These are phyloP conservation scores for Trypanosoma rangeli DNA, from an alignment of 208 protist species.

Conservation along the genomic window DNA sequence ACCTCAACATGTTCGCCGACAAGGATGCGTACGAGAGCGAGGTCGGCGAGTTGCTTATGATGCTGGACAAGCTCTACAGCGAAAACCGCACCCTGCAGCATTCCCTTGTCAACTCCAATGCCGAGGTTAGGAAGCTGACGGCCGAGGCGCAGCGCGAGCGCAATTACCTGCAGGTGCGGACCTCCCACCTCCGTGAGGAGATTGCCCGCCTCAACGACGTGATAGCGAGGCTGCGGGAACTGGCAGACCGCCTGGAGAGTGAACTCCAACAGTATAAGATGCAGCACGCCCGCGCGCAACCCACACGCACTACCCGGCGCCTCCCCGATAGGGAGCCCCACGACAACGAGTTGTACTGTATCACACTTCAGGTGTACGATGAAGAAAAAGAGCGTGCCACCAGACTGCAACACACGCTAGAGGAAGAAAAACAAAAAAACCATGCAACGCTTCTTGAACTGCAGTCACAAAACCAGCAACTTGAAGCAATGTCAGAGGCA, in stretches of 20 bases:
- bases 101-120: constrained; percentile 43
- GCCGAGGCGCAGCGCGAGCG: constrained; percentile 44
- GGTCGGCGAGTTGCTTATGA: constrained; percentile 54
- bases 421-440: constrained; percentile 24
- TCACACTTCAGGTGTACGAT: constrained; percentile 31
- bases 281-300: constrained; percentile 30
- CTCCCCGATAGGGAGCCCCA: constrained; percentile 10
- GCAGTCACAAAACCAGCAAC: background rate
- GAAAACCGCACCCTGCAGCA: constrained; percentile 59
- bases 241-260: constrained; percentile 39
- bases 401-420: constrained; percentile 22
- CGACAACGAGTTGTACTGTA: constrained; percentile 21
- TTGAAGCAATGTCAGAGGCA: background rate
- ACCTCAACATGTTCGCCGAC: constrained; percentile 34
- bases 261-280: constrained; percentile 35
- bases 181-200: constrained; percentile 33
- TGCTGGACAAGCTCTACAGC: constrained; percentile 48
- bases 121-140: constrained; percentile 45
- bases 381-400: constrained; percentile 23
- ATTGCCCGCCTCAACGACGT: constrained; percentile 41
- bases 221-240: constrained; percentile 46
- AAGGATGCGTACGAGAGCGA: constrained; percentile 71
- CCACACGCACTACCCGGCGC: constrained; percentile 32
- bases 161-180: constrained; percentile 30
- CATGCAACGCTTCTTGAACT: background rate